Evolutionary conservation across 805 yeast genomes (phyloP).

Genomic region (Myxozyma monticola): DNA sequence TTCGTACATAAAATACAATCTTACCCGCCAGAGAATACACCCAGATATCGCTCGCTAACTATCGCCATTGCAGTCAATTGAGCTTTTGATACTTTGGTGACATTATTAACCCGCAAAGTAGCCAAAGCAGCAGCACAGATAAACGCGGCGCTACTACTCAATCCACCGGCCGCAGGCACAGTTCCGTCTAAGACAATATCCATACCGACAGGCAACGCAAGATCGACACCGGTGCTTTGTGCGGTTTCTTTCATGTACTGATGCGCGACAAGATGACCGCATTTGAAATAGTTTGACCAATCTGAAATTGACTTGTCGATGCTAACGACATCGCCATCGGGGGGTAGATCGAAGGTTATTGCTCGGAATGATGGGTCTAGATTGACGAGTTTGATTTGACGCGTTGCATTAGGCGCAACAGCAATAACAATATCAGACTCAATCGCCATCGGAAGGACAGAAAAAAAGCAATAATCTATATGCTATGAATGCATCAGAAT

Average conservation of each 20-base stretch:
- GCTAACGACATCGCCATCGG: slow-evolving; percentile 34
- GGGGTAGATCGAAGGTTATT: slow-evolving; percentile 16
- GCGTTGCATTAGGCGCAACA: slow-evolving; percentile 35
- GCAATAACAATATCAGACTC: slow-evolving; percentile 64
- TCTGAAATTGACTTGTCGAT: slow-evolving; percentile 53
- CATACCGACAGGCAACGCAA: slow-evolving; percentile 35
- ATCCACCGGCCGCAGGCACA: slow-evolving; percentile 73
- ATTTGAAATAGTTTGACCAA: slow-evolving; percentile 66
- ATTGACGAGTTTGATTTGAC: slow-evolving; percentile 41
- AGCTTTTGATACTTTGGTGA: slow-evolving; percentile 21
- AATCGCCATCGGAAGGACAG: slow-evolving; percentile 73
- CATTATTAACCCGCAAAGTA: slow-evolving; percentile 53
- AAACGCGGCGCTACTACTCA: slow-evolving; percentile 71
- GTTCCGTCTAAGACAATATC: slow-evolving; percentile 58
- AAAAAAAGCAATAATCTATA: slow-evolving; percentile 65
- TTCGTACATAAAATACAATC: background rate
- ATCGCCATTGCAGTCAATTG: slow-evolving; percentile 44
- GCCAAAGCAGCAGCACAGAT: slow-evolving; percentile 65
- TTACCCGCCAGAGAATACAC: slow-evolving; percentile 69
- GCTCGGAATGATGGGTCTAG: slow-evolving; percentile 35
- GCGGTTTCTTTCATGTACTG: slow-evolving; percentile 37
- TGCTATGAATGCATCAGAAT: slow-evolving; percentile 40
- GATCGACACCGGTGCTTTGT: background rate
- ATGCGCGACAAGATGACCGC: slow-evolving; percentile 55
- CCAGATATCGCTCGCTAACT: slow-evolving; percentile 67